phyloP scores from a whole-genome alignment of 495 filamentous ascomycete genomes.

The Saxispiralis lemnorum region DNA sequence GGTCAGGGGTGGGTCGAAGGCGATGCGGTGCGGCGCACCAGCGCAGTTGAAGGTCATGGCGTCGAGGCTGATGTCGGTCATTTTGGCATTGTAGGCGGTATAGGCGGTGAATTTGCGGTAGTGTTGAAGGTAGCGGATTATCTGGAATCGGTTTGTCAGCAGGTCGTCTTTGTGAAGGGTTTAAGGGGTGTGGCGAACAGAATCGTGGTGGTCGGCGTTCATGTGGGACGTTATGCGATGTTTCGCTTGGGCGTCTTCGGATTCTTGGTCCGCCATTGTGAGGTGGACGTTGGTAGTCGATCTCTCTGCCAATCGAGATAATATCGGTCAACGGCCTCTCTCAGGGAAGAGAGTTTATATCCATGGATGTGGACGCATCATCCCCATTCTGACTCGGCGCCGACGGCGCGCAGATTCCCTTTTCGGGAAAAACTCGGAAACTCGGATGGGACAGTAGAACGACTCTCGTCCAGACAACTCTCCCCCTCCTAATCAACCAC shows the following conservation, averaged over 20 bases:
- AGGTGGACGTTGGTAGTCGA: too few relatives aligned
- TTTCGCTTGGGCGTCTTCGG: constrained; percentile 31
- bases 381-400: too few relatives aligned
- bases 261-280: constrained; percentile 15
- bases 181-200: constrained; percentile 21
- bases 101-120: constrained; percentile 33
- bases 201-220: constrained; percentile 56
- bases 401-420: too few relatives aligned
- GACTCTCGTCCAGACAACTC: too few relatives aligned
- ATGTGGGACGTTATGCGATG: constrained; percentile 58
- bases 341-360: too few relatives aligned
- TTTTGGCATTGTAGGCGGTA: constrained; percentile 30
- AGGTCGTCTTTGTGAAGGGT: background rate
- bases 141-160: constrained; percentile 13
- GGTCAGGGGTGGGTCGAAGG: constrained; percentile 45
- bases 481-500: too few relatives aligned
- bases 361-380: too few relatives aligned
- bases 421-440: too few relatives aligned
- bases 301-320: too few relatives aligned
- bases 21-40: constrained; percentile 35
- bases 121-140: constrained; percentile 48
- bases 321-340: background rate
- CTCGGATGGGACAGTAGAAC: too few relatives aligned
- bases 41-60: constrained; percentile 35
- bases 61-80: constrained; percentile 43